Base-by-base conservation (phyloP, 2,329 filamentous ascomycete genomes). In the Hypocreales sp. region DNA sequence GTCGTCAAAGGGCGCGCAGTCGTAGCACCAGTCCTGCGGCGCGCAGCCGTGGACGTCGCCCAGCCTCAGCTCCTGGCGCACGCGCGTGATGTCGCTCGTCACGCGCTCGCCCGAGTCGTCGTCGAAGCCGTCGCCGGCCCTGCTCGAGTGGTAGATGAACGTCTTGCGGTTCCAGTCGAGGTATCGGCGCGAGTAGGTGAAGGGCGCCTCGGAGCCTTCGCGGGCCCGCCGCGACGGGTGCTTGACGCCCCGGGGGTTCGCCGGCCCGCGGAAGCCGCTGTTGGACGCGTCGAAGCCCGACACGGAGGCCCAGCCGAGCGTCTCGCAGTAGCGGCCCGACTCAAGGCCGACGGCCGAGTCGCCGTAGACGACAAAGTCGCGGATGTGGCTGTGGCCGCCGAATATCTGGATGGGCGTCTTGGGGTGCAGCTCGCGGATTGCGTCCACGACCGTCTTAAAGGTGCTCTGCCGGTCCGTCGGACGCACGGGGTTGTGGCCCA, bases 161-260 rank as follows among this genome's bases (percentile, higher is more conserved):
- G 70, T 73, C n/a, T 60, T 52, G 5, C 70, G 61, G 45, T 78
- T 79, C 65, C 71, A 79, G 48, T 79, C 74, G 8, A 79, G 56
- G 40, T 77, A 79, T 15, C 72, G 61, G 7, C 73, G 64, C 4
- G 65, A 62, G 40, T 67, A 74, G 7, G 47, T 37, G 31, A 52
- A 54, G 22, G 51, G 51, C 6, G 58, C 47, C 2, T 46, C 52
- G 8, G 50, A 48, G 27, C 45, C 51, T 5, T 43, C 35, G 2
- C 39, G 46, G 2, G 57, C 60, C 27, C 51, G 56, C 15, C 56
- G 57, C 5, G 41, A 45, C 4, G 55, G 53, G 20, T 55, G 50
- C 8, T 46, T 38, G 10, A 57, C 53, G 13, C 54, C 53, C 21
- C 33, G 39, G 5, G 55, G 52, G 11, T 52, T 50, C 10, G 38